Percentiles rank a stretch among this genome's conserved stretches.
These are phyloP conservation scores for Podaxis mareebaensis DNA, from an alignment of 768 basidiomycete species.

Conservation along the genomic window DNA sequence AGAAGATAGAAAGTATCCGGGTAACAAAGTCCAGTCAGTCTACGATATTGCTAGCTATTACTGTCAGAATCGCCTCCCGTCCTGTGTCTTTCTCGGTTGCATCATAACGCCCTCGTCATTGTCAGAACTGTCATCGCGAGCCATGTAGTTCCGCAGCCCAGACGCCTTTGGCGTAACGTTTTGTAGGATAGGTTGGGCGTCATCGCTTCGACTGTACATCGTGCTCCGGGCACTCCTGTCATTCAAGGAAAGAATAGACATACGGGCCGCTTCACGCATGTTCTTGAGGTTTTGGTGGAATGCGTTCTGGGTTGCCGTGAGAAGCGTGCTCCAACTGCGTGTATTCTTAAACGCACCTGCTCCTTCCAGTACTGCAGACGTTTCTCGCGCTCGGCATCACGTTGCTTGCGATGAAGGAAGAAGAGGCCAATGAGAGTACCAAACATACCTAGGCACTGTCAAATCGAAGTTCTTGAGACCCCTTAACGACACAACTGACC, in stretches of 20 bases:
- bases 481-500: slow-evolving; percentile 44
- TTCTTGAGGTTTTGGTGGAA: slow-evolving; percentile 80
- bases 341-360: slow-evolving; percentile 48
- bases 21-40: slow-evolving; percentile 10
- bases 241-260: slow-evolving; percentile 60
- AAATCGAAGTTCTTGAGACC: background rate
- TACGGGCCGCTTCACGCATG: slow-evolving; percentile 74
- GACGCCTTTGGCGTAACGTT: slow-evolving; percentile 51
- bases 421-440: slow-evolving; percentile 70
- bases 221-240: slow-evolving; percentile 49
- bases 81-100: slow-evolving; percentile 33
- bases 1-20: background rate
- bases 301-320: slow-evolving; percentile 49
- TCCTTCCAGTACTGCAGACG: slow-evolving; percentile 90
- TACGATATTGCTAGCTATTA: slow-evolving; percentile 15
- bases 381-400: slow-evolving; percentile 78
- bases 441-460: slow-evolving; percentile 60
- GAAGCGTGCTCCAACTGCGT: background rate
- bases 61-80: slow-evolving; percentile 37
- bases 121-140: slow-evolving; percentile 48
- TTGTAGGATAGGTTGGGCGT: slow-evolving; percentile 56
- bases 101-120: slow-evolving; percentile 46
- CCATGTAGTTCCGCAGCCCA: slow-evolving; percentile 54
- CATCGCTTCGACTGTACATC: slow-evolving; percentile 51
- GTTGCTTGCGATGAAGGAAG: slow-evolving; percentile 68